Conservation (phyloP, 257 asterid genomes). For the Paraleonurus japonicus region DNA sequence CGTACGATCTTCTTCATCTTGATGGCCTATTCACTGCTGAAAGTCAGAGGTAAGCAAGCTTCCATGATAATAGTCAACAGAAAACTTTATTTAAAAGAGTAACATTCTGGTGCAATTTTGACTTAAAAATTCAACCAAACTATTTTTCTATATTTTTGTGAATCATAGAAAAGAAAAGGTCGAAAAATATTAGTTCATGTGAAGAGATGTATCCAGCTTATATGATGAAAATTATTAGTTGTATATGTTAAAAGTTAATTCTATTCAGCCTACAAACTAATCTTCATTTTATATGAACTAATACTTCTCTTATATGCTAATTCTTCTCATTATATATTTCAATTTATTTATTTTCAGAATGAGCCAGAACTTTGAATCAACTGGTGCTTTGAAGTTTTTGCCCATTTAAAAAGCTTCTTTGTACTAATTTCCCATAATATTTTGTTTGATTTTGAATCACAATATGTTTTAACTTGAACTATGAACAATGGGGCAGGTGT, state of each 20-base stretch:
- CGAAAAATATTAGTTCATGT: neutral
- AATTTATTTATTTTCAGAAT: too few species aligned
- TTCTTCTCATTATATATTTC: neutral
- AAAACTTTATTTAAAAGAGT: neutral
- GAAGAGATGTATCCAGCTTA: neutral
- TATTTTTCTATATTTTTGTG: too few species aligned
- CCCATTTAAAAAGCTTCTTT: neutral
- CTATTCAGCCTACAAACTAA: neutral
- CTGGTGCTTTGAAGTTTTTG: neutral
- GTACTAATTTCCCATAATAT: neutral
- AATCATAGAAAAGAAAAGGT: neutral
- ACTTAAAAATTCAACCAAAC: neutral
- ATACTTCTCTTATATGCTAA: neutral
- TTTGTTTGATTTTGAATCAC: neutral
- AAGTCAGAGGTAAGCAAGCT: conserved; percentile 66
- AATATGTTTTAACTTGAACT: neutral
- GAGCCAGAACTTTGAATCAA: neutral
- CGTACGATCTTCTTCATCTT: conserved; percentile 85
- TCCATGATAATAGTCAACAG: neutral
- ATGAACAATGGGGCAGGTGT: conserved; percentile 50
- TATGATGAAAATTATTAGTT: neutral
- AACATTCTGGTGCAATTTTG: neutral
- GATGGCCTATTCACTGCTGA: conserved; percentile 91
- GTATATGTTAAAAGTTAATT: neutral
- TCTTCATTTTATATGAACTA: too few species aligned